Base-by-base conservation (phyloP, 2,329 filamentous ascomycete genomes). In the Fusarium beomiforme region DNA sequence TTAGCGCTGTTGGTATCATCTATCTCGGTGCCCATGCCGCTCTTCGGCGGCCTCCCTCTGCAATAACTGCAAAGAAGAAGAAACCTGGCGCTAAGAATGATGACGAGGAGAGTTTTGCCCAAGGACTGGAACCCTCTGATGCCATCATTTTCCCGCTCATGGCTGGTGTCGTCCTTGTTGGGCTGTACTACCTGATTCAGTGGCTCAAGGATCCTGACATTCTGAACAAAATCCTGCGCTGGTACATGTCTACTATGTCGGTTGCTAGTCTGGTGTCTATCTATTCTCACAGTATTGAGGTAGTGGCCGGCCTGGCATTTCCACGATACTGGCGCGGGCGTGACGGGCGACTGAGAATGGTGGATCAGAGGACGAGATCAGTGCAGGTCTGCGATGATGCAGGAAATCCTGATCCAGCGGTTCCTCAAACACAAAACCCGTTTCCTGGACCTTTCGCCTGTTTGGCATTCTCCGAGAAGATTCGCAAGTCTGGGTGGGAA, bases 181-280 rank as follows among this genome's bases (percentile, higher is more conserved):
- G 90, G 8, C 85, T 98, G 16, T 98, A 98, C 83, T 91, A 95
- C 75, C 85, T 97, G 65, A 94, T 98, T 78, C 94, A 97, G 79
- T 96, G 92, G 88, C 88, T 98, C 59, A 86, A 95, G 71, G 93
- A 97, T 76, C 91, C 94, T 2, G 86, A 90, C 14, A 84, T 97
- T 24, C 82, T 98, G 76, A 98, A 95, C 83, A 93, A 91, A 80
- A 88, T 97, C 41, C 83, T 98, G 24, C 91, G 93, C 41, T 90
- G 88, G 77, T 98, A 98, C 83, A 95, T 97, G 81, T 93, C 92
- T 6, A 80, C 89, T 63, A 90, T 95, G 78, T 93, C 93, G 0
- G 81, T 97, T n/a, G 91, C 92, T 68, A 93, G 93, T 67, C 86
- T 96, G 19, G 86, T 90, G 12, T 90, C 90, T 44, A 86, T 97